Base-by-base conservation (phyloP, 192 early-diverging fungal genomes). In the Backusella australiensis region DNA sequence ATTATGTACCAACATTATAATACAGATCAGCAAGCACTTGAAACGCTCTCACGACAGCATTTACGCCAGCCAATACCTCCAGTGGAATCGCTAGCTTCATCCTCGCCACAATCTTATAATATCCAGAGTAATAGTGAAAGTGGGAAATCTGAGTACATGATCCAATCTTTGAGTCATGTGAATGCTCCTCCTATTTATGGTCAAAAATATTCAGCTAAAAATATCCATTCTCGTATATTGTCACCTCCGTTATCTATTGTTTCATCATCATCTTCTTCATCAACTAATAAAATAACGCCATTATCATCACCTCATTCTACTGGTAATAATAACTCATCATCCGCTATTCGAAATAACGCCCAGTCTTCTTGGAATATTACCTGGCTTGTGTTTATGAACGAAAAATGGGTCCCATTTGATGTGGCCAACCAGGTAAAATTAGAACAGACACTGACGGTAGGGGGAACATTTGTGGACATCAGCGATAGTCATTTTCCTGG, bases 391-490 rank as follows among this genome's bases (percentile, higher is more conserved):
- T 81, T 81, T 44, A 66, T 67, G 59, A 36, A 81, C 66, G 76
- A 78, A 34, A 75, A 75, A 63, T 81, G 80, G 80, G 68, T 68
- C 3, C 80, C 80, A 2, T 81, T 81, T 75, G 80, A 81, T 69
- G 26, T 81, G 1, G 12, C 63, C 9, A 81, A 81, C 36, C 80
- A 81, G 34, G 49, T 46, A 29, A 77, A 77, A 70, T 52, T 81
- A 34, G 80, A 81, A 42, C 80, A 81, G n/a, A 81, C 80, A 0
- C 38, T 81, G 6, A 71, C 73, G 3, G 56, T 81, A 14, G 73
- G 74, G 23, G 80, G 80, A n/a, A 81, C 76, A 0, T 81, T 81
- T 81, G 76, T 81, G 21, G 80, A 81, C 14, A 78, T 81, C 53
- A 71, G 38, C 19, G 80, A 81, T 67, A 78, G 72, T 23, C 76